Base-by-base conservation (phyloP, 192 early-diverging fungal species). In the Spizellomyces punctatus region DNA sequence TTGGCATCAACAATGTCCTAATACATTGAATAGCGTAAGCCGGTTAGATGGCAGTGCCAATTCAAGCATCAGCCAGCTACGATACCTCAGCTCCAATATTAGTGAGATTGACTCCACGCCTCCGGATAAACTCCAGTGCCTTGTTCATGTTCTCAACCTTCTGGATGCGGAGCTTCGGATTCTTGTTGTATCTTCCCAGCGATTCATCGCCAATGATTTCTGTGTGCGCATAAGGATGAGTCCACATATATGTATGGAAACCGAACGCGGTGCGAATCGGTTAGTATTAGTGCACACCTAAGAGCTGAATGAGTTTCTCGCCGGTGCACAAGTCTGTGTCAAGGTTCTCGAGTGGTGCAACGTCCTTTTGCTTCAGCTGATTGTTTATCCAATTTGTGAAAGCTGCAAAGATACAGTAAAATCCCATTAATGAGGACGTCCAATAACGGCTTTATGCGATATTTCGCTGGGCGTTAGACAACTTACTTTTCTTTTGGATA, bases 111-210 rank as follows among this genome's bases (percentile, higher is more conserved):
- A 98, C 91, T 54, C 90, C 91, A 62, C 95, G 88, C 21, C 85
- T 85, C 46, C 90, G 89, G 73, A 98, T 95, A 77, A 95, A 98
- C 66, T 94, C 93, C 46, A 98, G 83, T 16, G 95, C 93, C 78
- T 91, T 93, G 85, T 96, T 96, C 46, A 92, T 87, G 80, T 98
- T 98, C 73, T 98, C 96, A 52, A 97, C 89, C 66, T 91, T 93
- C 76, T 98, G 96, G 74, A 98, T 93, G 45, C 95, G 89, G 83
- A 98, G 88, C 71, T 88, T 88, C 6, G 96, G 95, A 75, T 87
- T 89, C 66, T 88, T 89, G 82, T 95, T 96, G 84, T 92, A 96
- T 60, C 85, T 85, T 17, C 93, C 94, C 8, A 98, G 80, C 36
- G 87, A 88, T 67, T 89, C 89, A 73, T 95, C 94, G 49, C 96